phyloP scores from a whole-genome alignment of 2,329 filamentous ascomycete species.

The Colletotrichum filicis region DNA sequence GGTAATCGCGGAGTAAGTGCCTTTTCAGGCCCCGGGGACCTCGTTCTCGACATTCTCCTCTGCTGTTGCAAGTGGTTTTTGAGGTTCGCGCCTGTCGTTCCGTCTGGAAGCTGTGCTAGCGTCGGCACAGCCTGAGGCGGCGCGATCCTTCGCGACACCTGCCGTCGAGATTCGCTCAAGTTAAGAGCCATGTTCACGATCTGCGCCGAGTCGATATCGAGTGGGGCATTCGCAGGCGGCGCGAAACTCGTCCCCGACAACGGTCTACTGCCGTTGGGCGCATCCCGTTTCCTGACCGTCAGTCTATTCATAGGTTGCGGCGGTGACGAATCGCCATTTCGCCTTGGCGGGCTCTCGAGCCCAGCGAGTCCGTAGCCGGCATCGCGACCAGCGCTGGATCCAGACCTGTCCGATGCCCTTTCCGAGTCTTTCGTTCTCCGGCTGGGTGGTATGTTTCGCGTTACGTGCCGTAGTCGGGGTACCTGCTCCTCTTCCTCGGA shows the following conservation, averaged over 20 bases:
- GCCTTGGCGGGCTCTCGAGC: conserved; percentile 9
- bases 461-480: conserved; percentile 41
- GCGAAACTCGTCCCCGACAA: conserved; percentile 30
- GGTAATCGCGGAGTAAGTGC: conserved; percentile 52
- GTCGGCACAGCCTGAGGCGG: conserved; percentile 62
- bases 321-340: conserved; percentile 20
- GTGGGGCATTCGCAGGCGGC: conserved; percentile 40
- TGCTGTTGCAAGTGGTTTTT: conserved; percentile 79
- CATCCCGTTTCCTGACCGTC: conserved; percentile 32
- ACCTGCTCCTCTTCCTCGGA: conserved; percentile 46
- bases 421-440: conserved; percentile 25
- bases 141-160: conserved; percentile 68
- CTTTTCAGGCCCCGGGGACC: conserved; percentile 67
- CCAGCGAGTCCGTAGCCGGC: conserved; percentile 6
- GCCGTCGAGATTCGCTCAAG: conserved; percentile 82
- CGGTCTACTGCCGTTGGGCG: conserved; percentile 38
- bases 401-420: conserved; percentile 21
- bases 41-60: conserved; percentile 68
- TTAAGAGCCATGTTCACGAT: conserved; percentile 94
- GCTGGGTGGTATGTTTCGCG: conserved; percentile 35
- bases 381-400: conserved; percentile 26
- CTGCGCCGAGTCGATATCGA: conserved; percentile 84
- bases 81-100: conserved; percentile 67
- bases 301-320: conserved; percentile 16
- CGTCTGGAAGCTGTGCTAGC: conserved; percentile 64